These are phyloP conservation scores for Tetradesmus obliquus DNA, from an alignment of 139 green algal species.

Conservation along the genomic window DNA sequence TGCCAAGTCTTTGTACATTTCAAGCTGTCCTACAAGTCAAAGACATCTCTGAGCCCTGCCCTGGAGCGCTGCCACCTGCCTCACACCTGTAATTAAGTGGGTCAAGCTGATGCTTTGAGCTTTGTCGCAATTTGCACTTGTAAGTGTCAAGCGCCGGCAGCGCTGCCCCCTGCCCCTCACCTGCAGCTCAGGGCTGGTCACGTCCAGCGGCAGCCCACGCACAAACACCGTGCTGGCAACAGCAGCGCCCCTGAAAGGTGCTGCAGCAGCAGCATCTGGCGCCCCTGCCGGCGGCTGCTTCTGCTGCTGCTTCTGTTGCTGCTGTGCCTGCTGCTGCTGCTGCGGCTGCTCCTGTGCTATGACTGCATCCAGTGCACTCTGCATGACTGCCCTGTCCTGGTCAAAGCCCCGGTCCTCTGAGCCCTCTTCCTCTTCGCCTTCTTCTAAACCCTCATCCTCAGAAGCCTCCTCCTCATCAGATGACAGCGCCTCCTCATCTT, in stretches of 20 bases:
- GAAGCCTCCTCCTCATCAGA: constrained; percentile 4
- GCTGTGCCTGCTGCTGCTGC: constrained; percentile 39
- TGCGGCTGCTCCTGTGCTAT: constrained; percentile 43
- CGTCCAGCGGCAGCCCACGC: constrained; percentile 75
- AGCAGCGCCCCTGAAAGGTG: background rate
- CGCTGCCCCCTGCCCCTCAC: background rate
- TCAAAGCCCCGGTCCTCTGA: constrained; percentile 21
- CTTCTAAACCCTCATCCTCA: constrained; percentile 33
- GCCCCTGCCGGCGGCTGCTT: background rate
- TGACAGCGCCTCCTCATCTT: background rate
- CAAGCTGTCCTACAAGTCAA: no score
- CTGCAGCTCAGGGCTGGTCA: constrained; percentile 49
- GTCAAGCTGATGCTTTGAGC: no score
- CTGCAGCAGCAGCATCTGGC: background rate
- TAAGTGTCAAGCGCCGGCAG: no score
- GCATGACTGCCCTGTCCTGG: constrained; percentile 40
- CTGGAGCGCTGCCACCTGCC: no score
- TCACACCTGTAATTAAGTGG: no score
- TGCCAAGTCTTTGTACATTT: no score
- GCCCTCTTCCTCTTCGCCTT: constrained; percentile 31
- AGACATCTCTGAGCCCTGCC: no score
- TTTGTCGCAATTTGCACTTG: no score
- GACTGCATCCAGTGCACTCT: constrained; percentile 34
- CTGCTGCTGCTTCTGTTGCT: constrained; percentile 36
- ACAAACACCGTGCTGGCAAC: constrained; percentile 83